Base-by-base conservation (phyloP, 352 stramenopile species). In the Phytopythium oedochilum region DNA sequence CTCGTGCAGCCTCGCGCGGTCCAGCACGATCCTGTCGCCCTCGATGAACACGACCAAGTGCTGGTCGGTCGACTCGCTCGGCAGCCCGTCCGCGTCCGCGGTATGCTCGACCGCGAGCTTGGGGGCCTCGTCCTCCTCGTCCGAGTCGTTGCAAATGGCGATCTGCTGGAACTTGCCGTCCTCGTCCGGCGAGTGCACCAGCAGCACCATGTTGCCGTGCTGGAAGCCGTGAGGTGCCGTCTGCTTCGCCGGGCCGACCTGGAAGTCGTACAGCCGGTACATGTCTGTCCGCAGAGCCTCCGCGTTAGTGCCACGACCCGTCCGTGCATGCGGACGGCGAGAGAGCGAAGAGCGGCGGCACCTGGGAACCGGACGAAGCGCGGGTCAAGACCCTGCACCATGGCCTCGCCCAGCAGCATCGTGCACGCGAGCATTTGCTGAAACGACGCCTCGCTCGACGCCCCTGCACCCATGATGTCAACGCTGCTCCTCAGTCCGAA, bases 351-450 rank as follows among this genome's bases (percentile, higher is more conserved):
- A 26, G 29, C 9, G 20, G 5, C 15, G n/a, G 23, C 44, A 85
- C 75, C 72, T 76, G 83, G 83, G 44, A 92, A 92, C 14, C 74
- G 74, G 46, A 92, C 74, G 54, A 86, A 92, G 47, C 83, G 75
- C 10, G 83, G 83, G 48, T 92, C 83, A 32, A 92, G 60, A 0
- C 83, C 83, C 46, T 89, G 74, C 31, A 93, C 82, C 80, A 91
- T 89, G 47, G 83, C 80, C 51, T 93, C 78, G 8, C 80, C 83
- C 11, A 93, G 74, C 56, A 93, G 71, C 78, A 91, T 93, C 31
- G 80, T 93, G 62, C 79, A 90, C 35, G 83, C 83, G 52, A 93
- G 80, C 80, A 91, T 91, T 61, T 93, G 83, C 70, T 87, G 76
- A 53, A 92, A 85, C 3, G 75, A 76, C 14, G 72, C 64, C 43